phyloP scores from a whole-genome alignment of 768 basidiomycete species.

The Phanerodontia chrysosporium region DNA sequence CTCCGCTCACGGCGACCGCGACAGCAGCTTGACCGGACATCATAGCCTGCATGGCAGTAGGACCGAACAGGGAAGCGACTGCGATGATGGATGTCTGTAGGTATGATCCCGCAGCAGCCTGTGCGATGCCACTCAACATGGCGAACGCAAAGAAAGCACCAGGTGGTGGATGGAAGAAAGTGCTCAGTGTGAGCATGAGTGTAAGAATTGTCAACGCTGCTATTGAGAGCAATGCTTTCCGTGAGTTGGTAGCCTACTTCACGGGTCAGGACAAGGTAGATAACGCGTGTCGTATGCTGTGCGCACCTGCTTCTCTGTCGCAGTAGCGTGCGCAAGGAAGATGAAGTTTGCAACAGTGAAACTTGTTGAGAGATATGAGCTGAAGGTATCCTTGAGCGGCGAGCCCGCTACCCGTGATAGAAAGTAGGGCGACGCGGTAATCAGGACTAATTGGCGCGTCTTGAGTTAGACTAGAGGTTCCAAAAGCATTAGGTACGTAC shows the following conservation, averaged over 20 bases:
- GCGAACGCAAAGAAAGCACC: constrained; percentile 63
- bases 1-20: constrained; percentile 73
- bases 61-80: constrained; percentile 78
- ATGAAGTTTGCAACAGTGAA: constrained; percentile 62
- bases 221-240: constrained; percentile 49
- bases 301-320: constrained; percentile 62
- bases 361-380: constrained; percentile 40
- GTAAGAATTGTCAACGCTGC: constrained; percentile 49
- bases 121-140: constrained; percentile 52
- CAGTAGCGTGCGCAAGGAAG: constrained; percentile 72
- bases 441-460: constrained; percentile 53
- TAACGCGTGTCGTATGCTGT: neutral
- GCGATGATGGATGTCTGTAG: constrained; percentile 76
- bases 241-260: constrained; percentile 58
- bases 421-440: constrained; percentile 84
- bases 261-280: too few relatives aligned
- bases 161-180: constrained; percentile 50
- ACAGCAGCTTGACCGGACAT: constrained; percentile 86
- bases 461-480: neutral
- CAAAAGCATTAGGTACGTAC: constrained; percentile 36
- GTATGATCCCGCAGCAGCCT: constrained; percentile 66
- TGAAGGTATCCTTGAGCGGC: constrained; percentile 43
- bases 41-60: constrained; percentile 64
- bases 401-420: constrained; percentile 63
- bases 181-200: constrained; percentile 60